Conservation (phyloP, 1,284 basidiomycete genomes). For the Crepidotus sp. region DNA sequence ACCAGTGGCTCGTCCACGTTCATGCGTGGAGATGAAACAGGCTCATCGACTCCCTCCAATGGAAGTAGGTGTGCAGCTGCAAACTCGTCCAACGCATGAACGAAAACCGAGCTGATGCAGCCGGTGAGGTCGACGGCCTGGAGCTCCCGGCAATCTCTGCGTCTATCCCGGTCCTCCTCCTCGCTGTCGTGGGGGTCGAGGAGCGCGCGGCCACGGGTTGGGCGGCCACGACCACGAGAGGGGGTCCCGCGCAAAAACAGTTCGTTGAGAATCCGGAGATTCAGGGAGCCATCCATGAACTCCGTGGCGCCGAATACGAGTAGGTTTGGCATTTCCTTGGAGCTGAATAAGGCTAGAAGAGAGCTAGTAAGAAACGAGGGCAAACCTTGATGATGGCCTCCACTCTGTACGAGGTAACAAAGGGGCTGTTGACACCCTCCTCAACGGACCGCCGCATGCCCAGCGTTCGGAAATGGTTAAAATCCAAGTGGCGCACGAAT, state of each 20-base stretch:
- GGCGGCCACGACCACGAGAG: constrained; percentile 59
- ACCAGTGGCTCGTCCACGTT: constrained; percentile 40
- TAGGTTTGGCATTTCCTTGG: constrained; percentile 78
- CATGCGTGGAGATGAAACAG: constrained; percentile 21
- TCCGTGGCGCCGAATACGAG: constrained; percentile 85
- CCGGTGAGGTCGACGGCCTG: constrained; percentile 91
- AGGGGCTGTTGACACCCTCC: constrained; percentile 82
- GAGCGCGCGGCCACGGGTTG: constrained; percentile 53
- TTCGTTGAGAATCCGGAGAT: constrained; percentile 74
- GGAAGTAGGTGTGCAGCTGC: constrained; percentile 32
- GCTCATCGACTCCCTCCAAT: constrained; percentile 8
- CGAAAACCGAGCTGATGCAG: constrained; percentile 86
- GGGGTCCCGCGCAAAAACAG: constrained; percentile 74
- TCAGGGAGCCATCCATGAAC: constrained; percentile 90
- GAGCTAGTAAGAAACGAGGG: background rate
- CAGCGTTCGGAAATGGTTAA: constrained; percentile 91
- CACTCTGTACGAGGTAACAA: constrained; percentile 85
- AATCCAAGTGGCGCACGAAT: constrained; percentile 73
- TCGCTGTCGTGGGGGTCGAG: constrained; percentile 46
- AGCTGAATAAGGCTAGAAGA: background rate
- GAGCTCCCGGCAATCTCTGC: constrained; percentile 71
- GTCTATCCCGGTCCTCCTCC: constrained; percentile 64
- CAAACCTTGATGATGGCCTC: constrained; percentile 74
- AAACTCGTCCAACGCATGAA: constrained; percentile 76
- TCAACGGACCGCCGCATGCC: constrained; percentile 89